A percentile compares a stretch with the other conserved stretches of the same genome.
These are phyloP conservation scores for Erodium trifolium DNA, from an alignment of 441 rosid species.

Conservation along the genomic window DNA sequence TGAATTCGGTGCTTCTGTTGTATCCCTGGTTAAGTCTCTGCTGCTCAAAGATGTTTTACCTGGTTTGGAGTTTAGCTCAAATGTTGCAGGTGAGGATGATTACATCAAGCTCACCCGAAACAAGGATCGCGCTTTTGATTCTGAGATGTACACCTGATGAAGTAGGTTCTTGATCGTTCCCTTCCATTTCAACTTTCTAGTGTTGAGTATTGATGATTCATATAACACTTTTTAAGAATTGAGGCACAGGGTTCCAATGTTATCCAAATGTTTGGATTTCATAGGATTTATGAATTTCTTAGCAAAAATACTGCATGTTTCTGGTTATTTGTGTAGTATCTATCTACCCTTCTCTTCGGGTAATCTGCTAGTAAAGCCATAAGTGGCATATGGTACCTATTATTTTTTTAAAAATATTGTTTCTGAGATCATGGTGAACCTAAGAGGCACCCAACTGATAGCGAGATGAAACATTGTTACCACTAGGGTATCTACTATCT, in stretches of 20 bases:
- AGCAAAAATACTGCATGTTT: not conserved
- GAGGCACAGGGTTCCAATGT: not conserved
- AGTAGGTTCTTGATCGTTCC: not conserved
- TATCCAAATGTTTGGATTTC: not conserved
- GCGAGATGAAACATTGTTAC: not conserved
- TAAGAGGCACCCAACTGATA: not conserved
- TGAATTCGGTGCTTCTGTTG: constrained; percentile 40
- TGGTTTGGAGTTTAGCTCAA: constrained; percentile 30
- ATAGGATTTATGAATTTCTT: not conserved
- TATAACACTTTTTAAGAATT: not conserved
- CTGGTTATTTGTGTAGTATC: not conserved
- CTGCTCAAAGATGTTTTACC: constrained; percentile 43
- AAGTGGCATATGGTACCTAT: no score
- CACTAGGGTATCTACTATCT: not conserved
- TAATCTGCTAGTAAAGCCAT: no score
- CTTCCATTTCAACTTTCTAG: not conserved
- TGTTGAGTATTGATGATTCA: not conserved
- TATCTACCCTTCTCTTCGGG: no score
- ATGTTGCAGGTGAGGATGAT: constrained; percentile 31
- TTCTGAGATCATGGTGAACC: not conserved
- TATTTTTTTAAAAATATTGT: not conserved
- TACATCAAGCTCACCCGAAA: constrained; percentile 22
- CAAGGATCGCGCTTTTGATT: constrained; percentile 43
- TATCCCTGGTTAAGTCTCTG: constrained; percentile 40
- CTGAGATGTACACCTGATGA: constrained; percentile 48